phyloP scores from a whole-genome alignment of 805 yeast species.

The Ascoidea asiatica region DNA sequence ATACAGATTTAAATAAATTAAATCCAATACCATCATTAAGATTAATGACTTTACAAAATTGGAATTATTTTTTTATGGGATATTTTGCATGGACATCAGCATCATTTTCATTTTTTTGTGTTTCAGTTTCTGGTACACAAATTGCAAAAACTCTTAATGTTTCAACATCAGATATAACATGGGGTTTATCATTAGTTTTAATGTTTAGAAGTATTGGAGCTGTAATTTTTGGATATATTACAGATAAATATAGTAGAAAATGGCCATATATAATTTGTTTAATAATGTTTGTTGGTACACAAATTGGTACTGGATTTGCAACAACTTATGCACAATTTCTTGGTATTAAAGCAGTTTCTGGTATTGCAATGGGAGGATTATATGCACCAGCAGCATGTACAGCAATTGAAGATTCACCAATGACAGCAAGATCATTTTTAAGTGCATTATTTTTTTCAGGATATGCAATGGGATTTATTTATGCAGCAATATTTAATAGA shows the following conservation, averaged over 20 bases:
- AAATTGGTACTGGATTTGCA: slow-evolving; percentile 55
- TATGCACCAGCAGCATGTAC: slow-evolving; percentile 42
- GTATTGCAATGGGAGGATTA: slow-evolving; percentile 45
- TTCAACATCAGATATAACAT: slow-evolving; percentile 37
- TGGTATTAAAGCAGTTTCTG: slow-evolving; percentile 51
- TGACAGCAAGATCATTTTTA: slow-evolving; percentile 40
- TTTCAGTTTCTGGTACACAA: slow-evolving; percentile 33
- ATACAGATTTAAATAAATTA: too few relatives aligned
- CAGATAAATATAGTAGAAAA: slow-evolving; percentile 55
- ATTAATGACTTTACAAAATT: slow-evolving; percentile 24
- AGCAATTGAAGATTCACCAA: slow-evolving; percentile 40
- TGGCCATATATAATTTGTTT: slow-evolving; percentile 38
- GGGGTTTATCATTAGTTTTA: slow-evolving; percentile 58
- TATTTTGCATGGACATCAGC: slow-evolving; percentile 54
- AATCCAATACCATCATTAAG: slow-evolving; percentile 32
- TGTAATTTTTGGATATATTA: slow-evolving; percentile 43
- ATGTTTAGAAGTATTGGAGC: slow-evolving; percentile 69
- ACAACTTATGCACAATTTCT: slow-evolving; percentile 43
- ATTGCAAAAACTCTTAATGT: slow-evolving; percentile 33
- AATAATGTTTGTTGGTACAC: slow-evolving; percentile 36
- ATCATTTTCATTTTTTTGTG: slow-evolving; percentile 50
- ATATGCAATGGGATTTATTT: slow-evolving; percentile 54
- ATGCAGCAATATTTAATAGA: slow-evolving; percentile 53
- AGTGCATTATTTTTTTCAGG: slow-evolving; percentile 73
- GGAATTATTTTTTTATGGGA: slow-evolving; percentile 42